These are phyloP conservation scores for Diaporthe citrichinensis DNA, from an alignment of 2,329 filamentous ascomycete genomes.

Conservation along the genomic window DNA sequence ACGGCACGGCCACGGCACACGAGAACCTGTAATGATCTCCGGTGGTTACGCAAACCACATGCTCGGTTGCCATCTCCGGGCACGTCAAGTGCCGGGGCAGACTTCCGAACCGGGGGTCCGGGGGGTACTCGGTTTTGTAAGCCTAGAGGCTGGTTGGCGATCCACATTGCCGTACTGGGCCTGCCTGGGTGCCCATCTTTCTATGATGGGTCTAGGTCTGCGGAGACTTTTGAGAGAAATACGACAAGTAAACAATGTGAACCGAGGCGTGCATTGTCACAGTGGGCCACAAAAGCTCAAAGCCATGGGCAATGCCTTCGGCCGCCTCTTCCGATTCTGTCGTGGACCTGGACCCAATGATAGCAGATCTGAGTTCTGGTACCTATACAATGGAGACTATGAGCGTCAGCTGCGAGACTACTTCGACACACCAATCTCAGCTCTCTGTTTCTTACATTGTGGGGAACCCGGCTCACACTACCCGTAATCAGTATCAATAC, in stretches of 20 bases:
- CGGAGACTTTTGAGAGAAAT: not conserved
- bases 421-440: not conserved
- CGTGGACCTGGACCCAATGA: not conserved
- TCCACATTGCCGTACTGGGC: conserved; percentile 5
- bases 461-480: not conserved
- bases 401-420: not conserved
- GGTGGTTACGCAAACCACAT: not conserved
- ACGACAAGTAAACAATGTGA: conserved; percentile 7
- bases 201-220: not conserved
- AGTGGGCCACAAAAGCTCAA: not conserved
- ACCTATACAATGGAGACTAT: not conserved
- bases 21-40: conserved; percentile 2
- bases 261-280: not conserved
- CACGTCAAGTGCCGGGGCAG: conserved; percentile 18
- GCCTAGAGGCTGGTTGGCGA: conserved; percentile 15
- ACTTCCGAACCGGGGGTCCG: conserved; percentile 23
- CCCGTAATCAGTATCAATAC: not conserved
- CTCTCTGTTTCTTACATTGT: not conserved
- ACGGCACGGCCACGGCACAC: not conserved
- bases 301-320: not conserved
- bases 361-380: too few species aligned
- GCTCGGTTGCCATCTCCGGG: conserved; percentile 28
- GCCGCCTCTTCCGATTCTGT: not conserved
- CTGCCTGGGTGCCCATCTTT: not conserved
- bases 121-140: conserved; percentile 20